These are phyloP conservation scores for Botrytis hyacinthi DNA, from an alignment of 2,329 filamentous ascomycete species.

Conservation along the genomic window DNA sequence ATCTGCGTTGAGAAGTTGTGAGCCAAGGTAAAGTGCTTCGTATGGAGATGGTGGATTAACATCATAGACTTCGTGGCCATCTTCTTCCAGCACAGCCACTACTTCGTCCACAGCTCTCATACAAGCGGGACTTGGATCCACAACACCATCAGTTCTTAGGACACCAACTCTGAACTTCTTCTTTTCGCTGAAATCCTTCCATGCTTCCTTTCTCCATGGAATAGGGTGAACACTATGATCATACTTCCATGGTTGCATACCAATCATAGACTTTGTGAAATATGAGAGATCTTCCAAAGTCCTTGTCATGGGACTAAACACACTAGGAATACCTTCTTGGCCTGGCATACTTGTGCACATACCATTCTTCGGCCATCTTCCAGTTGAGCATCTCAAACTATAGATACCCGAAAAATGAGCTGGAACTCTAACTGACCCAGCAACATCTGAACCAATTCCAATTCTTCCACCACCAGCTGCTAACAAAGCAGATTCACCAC, in stretches of 20 bases:
- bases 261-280: conserved; percentile 74
- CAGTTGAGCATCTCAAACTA: conserved; percentile 80
- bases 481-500: conserved; percentile 69
- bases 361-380: conserved; percentile 84
- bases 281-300: conserved; percentile 80
- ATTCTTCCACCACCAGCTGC: conserved; percentile 79
- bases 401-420: conserved; percentile 92
- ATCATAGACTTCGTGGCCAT: conserved; percentile 73
- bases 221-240: conserved; percentile 84
- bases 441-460: conserved; percentile 83
- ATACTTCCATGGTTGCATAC: conserved; percentile 85
- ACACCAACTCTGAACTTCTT: conserved; percentile 70
- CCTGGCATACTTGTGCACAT: conserved; percentile 87
- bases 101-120: conserved; percentile 70
- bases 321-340: conserved; percentile 83
- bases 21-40: conserved; percentile 72
- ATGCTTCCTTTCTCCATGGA: conserved; percentile 66
- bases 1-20: conserved; percentile 79
- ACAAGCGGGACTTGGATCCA: conserved; percentile 84
- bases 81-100: conserved; percentile 63
- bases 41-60: conserved; percentile 68
- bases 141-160: conserved; percentile 75
- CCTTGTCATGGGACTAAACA: conserved; percentile 89
- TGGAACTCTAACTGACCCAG: conserved; percentile 80
- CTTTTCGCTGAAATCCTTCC: conserved; percentile 58